A percentile compares a stretch with the other conserved stretches of the same genome.
Evolutionary conservation across 2,329 filamentous ascomycete genomes (phyloP).

Genomic region (Hypoxylon sp.): DNA sequence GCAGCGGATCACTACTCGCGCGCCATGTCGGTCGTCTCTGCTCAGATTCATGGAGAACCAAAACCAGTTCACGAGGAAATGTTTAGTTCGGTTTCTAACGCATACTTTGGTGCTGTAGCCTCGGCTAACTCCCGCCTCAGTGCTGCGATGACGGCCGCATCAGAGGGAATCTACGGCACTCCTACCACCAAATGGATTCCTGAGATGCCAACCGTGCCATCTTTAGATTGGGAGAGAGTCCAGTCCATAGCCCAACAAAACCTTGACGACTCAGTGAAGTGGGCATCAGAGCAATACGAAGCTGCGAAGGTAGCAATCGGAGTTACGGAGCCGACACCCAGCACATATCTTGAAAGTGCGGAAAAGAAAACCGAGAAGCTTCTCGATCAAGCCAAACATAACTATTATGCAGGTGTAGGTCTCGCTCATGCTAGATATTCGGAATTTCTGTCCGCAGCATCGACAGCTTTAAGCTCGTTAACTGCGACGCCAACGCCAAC

Average conservation of each 20-base stretch:
- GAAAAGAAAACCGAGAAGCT: conserved; percentile 67
- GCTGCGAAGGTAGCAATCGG: conserved; percentile 76
- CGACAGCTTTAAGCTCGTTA: conserved; percentile 73
- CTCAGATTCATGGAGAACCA: conserved; percentile 76
- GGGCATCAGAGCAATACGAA: conserved; percentile 79
- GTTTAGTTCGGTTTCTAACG: conserved; percentile 76
- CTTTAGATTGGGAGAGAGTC: conserved; percentile 64
- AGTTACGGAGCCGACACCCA: conserved; percentile 72
- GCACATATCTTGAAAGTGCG: conserved; percentile 58
- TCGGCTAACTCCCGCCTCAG: conserved; percentile 73
- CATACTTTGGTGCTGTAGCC: conserved; percentile 75
- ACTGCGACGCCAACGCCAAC: conserved; percentile 74
- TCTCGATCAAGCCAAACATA: conserved; percentile 72
- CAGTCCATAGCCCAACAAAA: conserved; percentile 78
- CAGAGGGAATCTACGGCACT: conserved; percentile 64
- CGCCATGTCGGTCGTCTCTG: conserved; percentile 77
- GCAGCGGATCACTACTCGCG: conserved; percentile 78
- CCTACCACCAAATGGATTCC: conserved; percentile 59
- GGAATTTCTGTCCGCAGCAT: conserved; percentile 80
- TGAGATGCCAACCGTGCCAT: conserved; percentile 56
- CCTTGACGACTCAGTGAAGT: conserved; percentile 77
- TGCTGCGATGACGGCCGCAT: conserved; percentile 68
- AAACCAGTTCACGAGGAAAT: conserved; percentile 79
- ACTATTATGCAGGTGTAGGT: conserved; percentile 84
- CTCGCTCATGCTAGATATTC: conserved; percentile 84